These are phyloP conservation scores for Acephala macrosclerotiorum DNA, from an alignment of 2,329 filamentous ascomycete species.

Conservation along the genomic window DNA sequence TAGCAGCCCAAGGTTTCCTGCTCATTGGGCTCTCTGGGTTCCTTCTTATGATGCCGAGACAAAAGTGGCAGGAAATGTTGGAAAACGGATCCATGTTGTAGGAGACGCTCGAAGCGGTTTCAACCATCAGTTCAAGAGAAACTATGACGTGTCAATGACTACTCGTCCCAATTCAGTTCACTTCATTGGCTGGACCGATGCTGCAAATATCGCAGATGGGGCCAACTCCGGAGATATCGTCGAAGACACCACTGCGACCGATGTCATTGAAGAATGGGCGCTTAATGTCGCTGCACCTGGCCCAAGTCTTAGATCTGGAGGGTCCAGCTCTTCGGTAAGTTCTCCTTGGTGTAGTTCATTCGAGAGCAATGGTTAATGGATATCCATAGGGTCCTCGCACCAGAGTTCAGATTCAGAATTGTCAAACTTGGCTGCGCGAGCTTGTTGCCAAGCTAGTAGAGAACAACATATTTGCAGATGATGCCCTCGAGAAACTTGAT, in stretches of 20 bases:
- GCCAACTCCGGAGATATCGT: not conserved
- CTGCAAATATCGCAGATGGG: slow-evolving; percentile 9
- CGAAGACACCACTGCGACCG: slow-evolving; percentile 15
- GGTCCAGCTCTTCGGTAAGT: too few relatives aligned
- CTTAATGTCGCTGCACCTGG: slow-evolving; percentile 34
- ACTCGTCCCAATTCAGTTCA: slow-evolving; percentile 12
- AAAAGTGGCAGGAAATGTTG: too few relatives aligned
- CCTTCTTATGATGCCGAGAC: too few relatives aligned
- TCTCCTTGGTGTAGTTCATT: too few relatives aligned
- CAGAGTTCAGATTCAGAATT: slow-evolving; percentile 36
- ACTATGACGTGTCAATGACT: slow-evolving; percentile 29
- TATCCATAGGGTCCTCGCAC: slow-evolving; percentile 30
- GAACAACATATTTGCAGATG: slow-evolving; percentile 18
- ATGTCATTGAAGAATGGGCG: slow-evolving; percentile 36
- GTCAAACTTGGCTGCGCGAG: slow-evolving; percentile 38
- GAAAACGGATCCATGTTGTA: slow-evolving; percentile 37
- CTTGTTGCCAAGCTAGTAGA: slow-evolving; percentile 33
- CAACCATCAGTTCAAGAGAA: slow-evolving; percentile 32
- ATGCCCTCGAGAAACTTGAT: slow-evolving; percentile 19
- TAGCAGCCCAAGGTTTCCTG: too few relatives aligned
- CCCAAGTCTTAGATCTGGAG: slow-evolving; percentile 31
- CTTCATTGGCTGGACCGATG: slow-evolving; percentile 16
- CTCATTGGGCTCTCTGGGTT: too few relatives aligned
- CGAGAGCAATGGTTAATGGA: slow-evolving; percentile 11
- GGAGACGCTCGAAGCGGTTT: slow-evolving; percentile 38